Conservation (phyloP, 768 basidiomycete genomes). For the Lactarius evosmus region DNA sequence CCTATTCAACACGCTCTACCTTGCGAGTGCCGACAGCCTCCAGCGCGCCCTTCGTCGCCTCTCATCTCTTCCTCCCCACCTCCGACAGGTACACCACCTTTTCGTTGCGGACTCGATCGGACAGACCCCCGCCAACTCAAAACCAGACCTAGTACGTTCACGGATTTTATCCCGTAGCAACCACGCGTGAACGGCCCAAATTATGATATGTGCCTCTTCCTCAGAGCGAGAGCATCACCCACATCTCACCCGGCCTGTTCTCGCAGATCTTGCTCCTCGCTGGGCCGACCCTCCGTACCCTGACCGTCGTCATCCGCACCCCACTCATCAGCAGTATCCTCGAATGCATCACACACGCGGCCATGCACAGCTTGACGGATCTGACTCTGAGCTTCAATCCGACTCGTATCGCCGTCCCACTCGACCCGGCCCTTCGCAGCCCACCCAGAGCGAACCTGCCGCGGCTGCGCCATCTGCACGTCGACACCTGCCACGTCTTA, state of each 20-base stretch:
- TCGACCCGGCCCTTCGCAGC: not conserved
- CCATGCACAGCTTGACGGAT: constrained; percentile 12
- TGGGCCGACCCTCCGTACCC: constrained; percentile 17
- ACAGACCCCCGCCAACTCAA: not conserved
- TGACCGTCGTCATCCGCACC: constrained; percentile 15
- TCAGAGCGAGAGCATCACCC: not conserved
- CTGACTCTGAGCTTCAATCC: constrained; percentile 17
- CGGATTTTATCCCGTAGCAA: not conserved
- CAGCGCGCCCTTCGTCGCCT: constrained; percentile 10
- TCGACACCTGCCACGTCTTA: constrained; percentile 10
- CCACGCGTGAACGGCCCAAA: constrained; percentile 1
- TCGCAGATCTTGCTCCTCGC: constrained; percentile 14
- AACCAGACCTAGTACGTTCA: not conserved
- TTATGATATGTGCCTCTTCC: not conserved
- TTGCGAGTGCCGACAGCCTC: constrained; percentile 4
- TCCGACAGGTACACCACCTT: constrained; percentile 20
- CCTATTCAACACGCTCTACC: constrained; percentile 16
- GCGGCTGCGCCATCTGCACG: constrained; percentile 16
- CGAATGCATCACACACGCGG: constrained; percentile 7
- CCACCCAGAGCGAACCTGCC: constrained; percentile 5
- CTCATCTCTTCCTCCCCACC: constrained; percentile 11
- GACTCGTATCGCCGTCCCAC: constrained; percentile 12
- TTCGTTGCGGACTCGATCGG: constrained; percentile 12
- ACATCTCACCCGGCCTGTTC: not conserved
- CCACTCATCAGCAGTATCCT: constrained; percentile 2